Conservation (phyloP, 179 eudicot genomes). For the Dionaea muscipula region DNA sequence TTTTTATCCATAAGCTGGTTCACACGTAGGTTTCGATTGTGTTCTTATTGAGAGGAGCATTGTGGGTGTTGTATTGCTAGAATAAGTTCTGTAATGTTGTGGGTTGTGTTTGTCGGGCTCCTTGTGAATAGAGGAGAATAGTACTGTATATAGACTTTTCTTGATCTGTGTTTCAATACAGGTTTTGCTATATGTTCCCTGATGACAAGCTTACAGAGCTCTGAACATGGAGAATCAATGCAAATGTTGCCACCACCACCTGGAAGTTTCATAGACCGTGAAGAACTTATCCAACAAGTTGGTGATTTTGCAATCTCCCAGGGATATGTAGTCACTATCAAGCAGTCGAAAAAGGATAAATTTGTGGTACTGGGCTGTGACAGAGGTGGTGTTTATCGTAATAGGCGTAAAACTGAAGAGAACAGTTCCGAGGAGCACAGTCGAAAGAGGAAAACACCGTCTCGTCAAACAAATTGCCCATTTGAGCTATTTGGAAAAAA, state of each 20-base stretch:
- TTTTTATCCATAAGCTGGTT: too few relatives aligned
- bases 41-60: too few relatives aligned
- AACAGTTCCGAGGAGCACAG: constrained; percentile 28
- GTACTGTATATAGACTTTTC: too few relatives aligned
- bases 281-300: constrained; percentile 60
- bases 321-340: constrained; percentile 66
- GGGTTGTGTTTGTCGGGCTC: too few relatives aligned
- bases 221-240: constrained; percentile 6
- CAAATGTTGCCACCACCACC: constrained; percentile 71
- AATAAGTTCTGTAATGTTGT: too few relatives aligned
- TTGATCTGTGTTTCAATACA: constrained; percentile 10
- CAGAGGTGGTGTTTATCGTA: constrained; percentile 56
- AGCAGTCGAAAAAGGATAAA: constrained; percentile 50
- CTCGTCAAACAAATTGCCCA: constrained; percentile 58
- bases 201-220: constrained; percentile 12
- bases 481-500: constrained; percentile 54
- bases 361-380: constrained; percentile 55
- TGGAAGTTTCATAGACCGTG: constrained; percentile 54
- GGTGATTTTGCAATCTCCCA: constrained; percentile 58
- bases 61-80: too few relatives aligned
- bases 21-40: too few relatives aligned
- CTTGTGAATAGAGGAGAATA: too few relatives aligned
- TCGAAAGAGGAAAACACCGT: constrained; percentile 39
- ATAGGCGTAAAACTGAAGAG: constrained; percentile 35
- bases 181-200: constrained; percentile 4